Base-by-base conservation (phyloP, 148 eudicot genomes). In the Persicaria tinctoria region DNA sequence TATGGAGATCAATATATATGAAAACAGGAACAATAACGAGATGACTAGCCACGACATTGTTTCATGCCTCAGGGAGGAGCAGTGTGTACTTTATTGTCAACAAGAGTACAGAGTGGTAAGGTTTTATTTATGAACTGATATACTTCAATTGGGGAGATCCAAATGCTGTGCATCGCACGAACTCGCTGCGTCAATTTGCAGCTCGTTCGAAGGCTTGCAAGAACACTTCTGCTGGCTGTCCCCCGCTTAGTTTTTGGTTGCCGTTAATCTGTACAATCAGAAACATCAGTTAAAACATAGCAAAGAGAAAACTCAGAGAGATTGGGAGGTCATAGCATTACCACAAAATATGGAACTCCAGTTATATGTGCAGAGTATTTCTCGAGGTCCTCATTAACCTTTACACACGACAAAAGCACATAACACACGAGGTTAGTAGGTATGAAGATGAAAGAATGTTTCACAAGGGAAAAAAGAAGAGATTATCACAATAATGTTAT, bases 301-400 rank as follows among this genome's bases (percentile, higher is more conserved):
- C 32, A 23, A 59, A 54, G 3, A 32, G 17, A 5, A 63, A 75
- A 70, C 46, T 49, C 3, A 13, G 47, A 1, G 23, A 4, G 32
- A 23, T 55, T 2, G 47, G 20, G 23, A 32, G 0, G 59, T 13
- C 27, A 8, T 71, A 68, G 45, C 62, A 64, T 75, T 76, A 92
- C 99, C 91, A 82, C 81, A 73, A 75, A 90, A 76, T 82, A 70
- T 13, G 99, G 99, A 53, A 92, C 97, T 70, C 93, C 93, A 2
- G 76, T 79, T 51, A 95, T 86, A 53, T 78, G 20, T 18, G 84
- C 76, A 9, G 97, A 86, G 81, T 86, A 82, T 80, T 89, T 84
- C 81, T 80, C 79, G 60, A 90, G 80, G 78, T 90, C 97, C 76
- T 90, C 95, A 12, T 87, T 83, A 70, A 95, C 98, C 98, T 91